A percentile compares a stretch with the other conserved stretches of the same genome.
Conservation (phyloP, 179 eudicot species). For the Patellifolia procumbens region DNA sequence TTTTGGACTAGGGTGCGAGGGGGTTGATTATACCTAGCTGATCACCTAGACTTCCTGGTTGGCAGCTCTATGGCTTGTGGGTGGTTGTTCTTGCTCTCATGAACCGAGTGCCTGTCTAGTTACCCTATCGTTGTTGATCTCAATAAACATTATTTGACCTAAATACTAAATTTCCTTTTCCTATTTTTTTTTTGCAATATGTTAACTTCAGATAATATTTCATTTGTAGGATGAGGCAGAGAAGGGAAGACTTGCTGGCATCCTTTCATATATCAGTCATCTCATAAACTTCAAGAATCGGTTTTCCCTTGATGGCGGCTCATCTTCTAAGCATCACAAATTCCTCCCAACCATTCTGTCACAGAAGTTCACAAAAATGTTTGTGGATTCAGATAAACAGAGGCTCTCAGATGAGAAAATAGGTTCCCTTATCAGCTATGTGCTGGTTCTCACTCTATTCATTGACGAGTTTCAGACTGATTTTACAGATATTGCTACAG, state of each 20-base stretch:
- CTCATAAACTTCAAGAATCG: constrained; percentile 75
- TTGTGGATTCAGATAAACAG: constrained; percentile 41
- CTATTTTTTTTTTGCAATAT: neutral
- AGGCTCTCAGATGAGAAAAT: constrained; percentile 64
- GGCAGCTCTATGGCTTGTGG: neutral
- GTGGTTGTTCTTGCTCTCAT: neutral
- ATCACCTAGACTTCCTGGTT: neutral
- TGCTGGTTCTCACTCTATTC: constrained; percentile 70
- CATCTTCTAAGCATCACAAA: constrained; percentile 55
- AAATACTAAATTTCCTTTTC: neutral
- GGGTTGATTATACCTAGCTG: neutral
- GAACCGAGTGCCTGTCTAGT: neutral
- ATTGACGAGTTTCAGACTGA: constrained; percentile 65
- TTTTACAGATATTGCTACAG: constrained; percentile 68
- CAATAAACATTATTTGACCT: neutral
- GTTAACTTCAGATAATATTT: neutral
- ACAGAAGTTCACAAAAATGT: constrained; percentile 64
- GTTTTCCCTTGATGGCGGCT: constrained; percentile 43
- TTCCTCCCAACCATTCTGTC: constrained; percentile 58
- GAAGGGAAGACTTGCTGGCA: constrained; percentile 57
- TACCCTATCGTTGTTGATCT: neutral
- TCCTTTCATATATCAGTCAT: constrained; percentile 70
- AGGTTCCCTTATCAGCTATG: constrained; percentile 61
- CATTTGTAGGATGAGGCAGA: constrained; percentile 54
- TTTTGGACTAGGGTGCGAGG: neutral